These are phyloP conservation scores for Nothophoma quercina DNA, from an alignment of 2,329 filamentous ascomycete genomes.

Conservation along the genomic window DNA sequence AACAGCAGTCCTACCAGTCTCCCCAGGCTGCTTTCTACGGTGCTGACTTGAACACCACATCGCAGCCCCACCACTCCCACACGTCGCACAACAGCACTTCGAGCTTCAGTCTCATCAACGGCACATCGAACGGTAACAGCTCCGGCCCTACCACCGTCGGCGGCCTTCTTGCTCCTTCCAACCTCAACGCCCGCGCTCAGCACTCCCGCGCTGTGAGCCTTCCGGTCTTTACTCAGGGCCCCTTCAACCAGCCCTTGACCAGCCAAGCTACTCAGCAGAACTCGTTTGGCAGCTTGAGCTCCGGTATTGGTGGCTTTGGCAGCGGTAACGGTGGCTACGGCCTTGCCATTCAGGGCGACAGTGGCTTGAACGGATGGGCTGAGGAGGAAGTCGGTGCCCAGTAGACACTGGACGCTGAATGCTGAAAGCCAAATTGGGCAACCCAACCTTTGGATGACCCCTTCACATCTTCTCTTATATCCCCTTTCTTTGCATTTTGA, in stretches of 20 bases:
- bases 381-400: conserved; percentile 69
- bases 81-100: conserved; percentile 63
- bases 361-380: conserved; percentile 67
- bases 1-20: conserved; percentile 64
- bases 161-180: conserved; percentile 77
- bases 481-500: conserved; percentile 24
- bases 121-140: conserved; percentile 42
- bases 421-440: conserved; percentile 2
- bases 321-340: conserved; percentile 63
- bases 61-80: conserved; percentile 67
- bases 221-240: conserved; percentile 72
- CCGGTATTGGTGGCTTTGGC: conserved; percentile 65
- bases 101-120: conserved; percentile 59
- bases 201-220: conserved; percentile 88
- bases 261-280: conserved; percentile 50
- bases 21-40: conserved; percentile 86
- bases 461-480: conserved; percentile 21
- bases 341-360: conserved; percentile 66
- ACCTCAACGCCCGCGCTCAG: conserved; percentile 63
- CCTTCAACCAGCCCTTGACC: conserved; percentile 56
- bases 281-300: conserved; percentile 66
- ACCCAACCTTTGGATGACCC: conserved; percentile 5
- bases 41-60: conserved; percentile 66
- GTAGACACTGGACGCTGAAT: conserved; percentile 35
- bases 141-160: conserved; percentile 74